phyloP scores from a whole-genome alignment of 441 rosid species.

The Syzygium malaccense region DNA sequence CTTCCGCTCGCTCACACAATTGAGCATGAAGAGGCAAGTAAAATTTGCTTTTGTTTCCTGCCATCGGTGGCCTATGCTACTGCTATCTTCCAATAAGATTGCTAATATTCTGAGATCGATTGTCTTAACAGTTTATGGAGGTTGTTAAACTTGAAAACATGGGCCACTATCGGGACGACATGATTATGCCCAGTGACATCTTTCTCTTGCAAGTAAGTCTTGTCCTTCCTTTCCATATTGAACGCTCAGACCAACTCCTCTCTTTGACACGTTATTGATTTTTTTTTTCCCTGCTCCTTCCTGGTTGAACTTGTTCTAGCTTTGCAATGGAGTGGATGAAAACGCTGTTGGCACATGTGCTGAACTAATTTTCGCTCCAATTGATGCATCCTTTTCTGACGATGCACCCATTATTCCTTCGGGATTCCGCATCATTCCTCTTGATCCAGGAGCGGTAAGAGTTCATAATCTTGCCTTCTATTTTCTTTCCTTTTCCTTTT shows the following conservation, averaged over 20 bases:
- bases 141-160: constrained; percentile 65
- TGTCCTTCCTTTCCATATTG: background rate
- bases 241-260: background rate
- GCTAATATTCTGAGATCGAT: background rate
- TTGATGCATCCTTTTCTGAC: constrained; percentile 66
- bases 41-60: background rate
- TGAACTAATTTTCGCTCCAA: constrained; percentile 66
- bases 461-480: background rate
- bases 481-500: background rate
- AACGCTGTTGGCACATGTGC: constrained; percentile 52
- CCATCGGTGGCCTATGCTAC: background rate
- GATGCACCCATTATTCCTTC: constrained; percentile 72
- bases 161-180: constrained; percentile 61
- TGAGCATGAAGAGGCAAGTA: constrained; percentile 62
- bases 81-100: background rate
- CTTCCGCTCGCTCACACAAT: constrained; percentile 71
- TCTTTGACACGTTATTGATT: background rate
- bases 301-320: constrained; percentile 17
- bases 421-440: constrained; percentile 67
- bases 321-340: constrained; percentile 66
- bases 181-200: constrained; percentile 61
- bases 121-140: constrained; percentile 46
- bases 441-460: constrained; percentile 45
- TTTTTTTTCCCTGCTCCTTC: background rate
- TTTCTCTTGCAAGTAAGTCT: constrained; percentile 59